Percentiles rank a stretch among this genome's conserved stretches.
Conservation (phyloP, 192 early-diverging fungal species). For the Neocallimastix lanati region DNA sequence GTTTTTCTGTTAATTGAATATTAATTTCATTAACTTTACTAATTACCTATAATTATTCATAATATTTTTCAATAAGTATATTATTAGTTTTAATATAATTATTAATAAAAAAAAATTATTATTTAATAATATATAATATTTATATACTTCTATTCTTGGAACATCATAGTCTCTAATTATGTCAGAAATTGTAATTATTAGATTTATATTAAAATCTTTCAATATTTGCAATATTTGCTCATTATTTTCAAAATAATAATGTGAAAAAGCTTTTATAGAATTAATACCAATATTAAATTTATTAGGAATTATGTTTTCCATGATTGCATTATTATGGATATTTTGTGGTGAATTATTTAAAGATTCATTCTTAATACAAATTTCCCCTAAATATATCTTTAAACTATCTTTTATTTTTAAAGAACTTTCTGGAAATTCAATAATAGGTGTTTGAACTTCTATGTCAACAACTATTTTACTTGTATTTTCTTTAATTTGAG, state of each 20-base stretch:
- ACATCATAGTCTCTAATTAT: background rate
- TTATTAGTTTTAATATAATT: no score
- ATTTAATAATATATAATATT: background rate
- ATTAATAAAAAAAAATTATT: no score
- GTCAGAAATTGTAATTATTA: background rate
- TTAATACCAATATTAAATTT: background rate
- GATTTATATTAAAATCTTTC: background rate
- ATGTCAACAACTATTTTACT: background rate
- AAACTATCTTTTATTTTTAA: background rate
- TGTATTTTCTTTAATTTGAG: background rate
- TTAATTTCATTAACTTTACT: background rate
- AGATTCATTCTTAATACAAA: background rate
- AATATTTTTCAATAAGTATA: no score
- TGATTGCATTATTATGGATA: background rate
- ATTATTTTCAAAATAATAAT: background rate
- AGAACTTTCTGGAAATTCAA: background rate
- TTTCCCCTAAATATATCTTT: background rate
- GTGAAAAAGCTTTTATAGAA: background rate
- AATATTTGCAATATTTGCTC: background rate
- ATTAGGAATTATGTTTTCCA: background rate
- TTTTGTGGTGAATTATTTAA: background rate
- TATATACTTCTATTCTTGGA: background rate
- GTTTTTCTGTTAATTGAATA: background rate
- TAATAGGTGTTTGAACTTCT: background rate
- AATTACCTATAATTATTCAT: no score